These are phyloP conservation scores for Nakaseomyces nivariensis DNA, from an alignment of 1,139 yeast species.

Conservation along the genomic window DNA sequence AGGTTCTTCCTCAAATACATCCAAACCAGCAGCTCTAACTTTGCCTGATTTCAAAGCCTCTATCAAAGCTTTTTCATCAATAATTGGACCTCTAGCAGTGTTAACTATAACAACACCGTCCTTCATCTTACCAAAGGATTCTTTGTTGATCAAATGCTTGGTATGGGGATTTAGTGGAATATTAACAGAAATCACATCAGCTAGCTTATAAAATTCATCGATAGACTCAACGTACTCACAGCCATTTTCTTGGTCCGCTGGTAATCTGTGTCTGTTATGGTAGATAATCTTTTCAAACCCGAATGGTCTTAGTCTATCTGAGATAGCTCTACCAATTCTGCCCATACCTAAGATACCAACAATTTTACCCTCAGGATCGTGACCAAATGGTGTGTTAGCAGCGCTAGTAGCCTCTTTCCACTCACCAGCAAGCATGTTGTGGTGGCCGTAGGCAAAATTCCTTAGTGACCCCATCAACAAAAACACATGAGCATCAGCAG, in stretches of 20 bases:
- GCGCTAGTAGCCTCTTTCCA: slow-evolving; percentile 40
- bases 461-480: slow-evolving; percentile 58
- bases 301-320: slow-evolving; percentile 52
- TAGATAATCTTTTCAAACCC: slow-evolving; percentile 53
- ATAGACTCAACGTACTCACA: slow-evolving; percentile 43
- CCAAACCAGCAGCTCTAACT: slow-evolving; percentile 66
- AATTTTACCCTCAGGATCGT: slow-evolving; percentile 50
- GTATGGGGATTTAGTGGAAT: slow-evolving; percentile 55
- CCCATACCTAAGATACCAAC: slow-evolving; percentile 72
- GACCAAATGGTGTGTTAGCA: slow-evolving; percentile 41
- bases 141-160: slow-evolving; percentile 46
- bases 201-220: slow-evolving; percentile 43
- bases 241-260: slow-evolving; percentile 45
- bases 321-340: slow-evolving; percentile 63
- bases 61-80: slow-evolving; percentile 56
- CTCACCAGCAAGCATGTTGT: slow-evolving; percentile 42
- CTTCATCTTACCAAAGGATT: slow-evolving; percentile 48
- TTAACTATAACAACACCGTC: slow-evolving; percentile 55
- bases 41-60: slow-evolving; percentile 58
- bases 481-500: slow-evolving; percentile 72
- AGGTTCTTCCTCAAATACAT: slow-evolving; percentile 83
- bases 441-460: slow-evolving; percentile 45
- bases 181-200: slow-evolving; percentile 54
- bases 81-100: slow-evolving; percentile 68
- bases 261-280: slow-evolving; percentile 47